Percentiles rank a stretch among this genome's conserved stretches.
Conservation (phyloP, 108 stramenopile genomes). For the Nitzschia palea region DNA sequence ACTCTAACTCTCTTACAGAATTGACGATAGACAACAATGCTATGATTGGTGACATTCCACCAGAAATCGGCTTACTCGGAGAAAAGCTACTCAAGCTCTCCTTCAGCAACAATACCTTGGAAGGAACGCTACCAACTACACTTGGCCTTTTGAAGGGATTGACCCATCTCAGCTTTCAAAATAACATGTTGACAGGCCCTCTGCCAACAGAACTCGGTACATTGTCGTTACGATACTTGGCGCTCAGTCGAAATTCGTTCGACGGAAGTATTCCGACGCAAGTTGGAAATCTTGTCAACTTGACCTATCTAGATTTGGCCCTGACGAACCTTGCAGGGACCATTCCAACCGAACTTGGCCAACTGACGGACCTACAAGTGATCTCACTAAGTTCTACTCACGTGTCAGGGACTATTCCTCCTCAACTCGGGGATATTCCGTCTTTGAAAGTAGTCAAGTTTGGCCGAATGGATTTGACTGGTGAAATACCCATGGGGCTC, state of each 20-base stretch:
- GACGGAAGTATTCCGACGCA: constrained; percentile 2
- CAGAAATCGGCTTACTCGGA: not conserved
- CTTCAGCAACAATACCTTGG: not conserved
- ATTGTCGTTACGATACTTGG: not conserved
- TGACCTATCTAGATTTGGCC: constrained; percentile 4
- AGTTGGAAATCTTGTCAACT: not conserved
- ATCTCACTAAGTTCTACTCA: constrained; percentile 12
- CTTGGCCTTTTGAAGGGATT: constrained; percentile 5
- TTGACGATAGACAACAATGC: constrained; percentile 13
- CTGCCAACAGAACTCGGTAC: not conserved
- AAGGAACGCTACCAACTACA: constrained; percentile 7
- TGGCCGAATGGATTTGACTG: constrained; percentile 1
- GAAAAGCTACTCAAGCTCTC: not conserved
- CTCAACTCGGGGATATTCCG: not conserved
- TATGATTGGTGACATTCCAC: constrained; percentile 13
- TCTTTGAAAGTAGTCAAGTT: not conserved
- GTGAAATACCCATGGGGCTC: constrained; percentile 9
- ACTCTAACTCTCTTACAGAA: not conserved
- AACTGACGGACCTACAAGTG: not conserved
- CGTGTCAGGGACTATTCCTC: constrained; percentile 7
- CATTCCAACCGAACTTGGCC: constrained; percentile 10
- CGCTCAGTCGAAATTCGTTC: not conserved
- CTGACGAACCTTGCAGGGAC: not conserved
- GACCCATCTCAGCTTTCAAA: not conserved
- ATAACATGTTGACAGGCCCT: not conserved